Evolutionary conservation across 192 early-diverging fungal genomes (phyloP), one percentile per base, ranked within the genome.

Genomic region (Gigaspora rosea): DNA sequence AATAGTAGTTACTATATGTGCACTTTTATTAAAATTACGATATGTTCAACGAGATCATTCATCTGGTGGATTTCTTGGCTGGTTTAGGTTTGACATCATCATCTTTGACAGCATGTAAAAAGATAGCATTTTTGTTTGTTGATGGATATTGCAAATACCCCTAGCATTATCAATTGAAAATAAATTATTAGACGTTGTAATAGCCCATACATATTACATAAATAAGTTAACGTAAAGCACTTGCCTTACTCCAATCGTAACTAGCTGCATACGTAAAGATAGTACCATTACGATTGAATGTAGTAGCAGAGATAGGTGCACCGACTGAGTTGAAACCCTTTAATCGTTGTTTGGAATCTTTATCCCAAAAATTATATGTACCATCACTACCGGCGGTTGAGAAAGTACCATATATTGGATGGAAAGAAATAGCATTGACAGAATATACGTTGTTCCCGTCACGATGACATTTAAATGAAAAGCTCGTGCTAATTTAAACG

Each of bases 401-500:
- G 79, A 97, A 96, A 13, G 97, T 97, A 47, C 95, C 94, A 81
- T 94, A 91, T 3, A 83, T 47, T 2, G 95, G 95, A 80, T 96
- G 92, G 82, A 96, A 93, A 68, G 90, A 90, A 47, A 88, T 86
- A 15, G 82, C 82, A 78, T 93, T 94, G 65, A 94, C 91, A 22
- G 91, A 74, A 77, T 87, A 93, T 10, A 93, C 89, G 22, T 88
- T 80, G 71, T 82, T 83, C 32, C 86, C 86, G 47, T 91, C 91
- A 59, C 97, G 91, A 82, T 98, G 97, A 82, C 97, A 98, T 78
- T 95, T 96, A 90, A 94, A 96, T 47, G 95, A 92, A 84, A 98
- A 94, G 82, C 96, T 93, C 36, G 85, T 92, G 57, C 1, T 12
- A 56, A 56, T 77, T 36, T n/a, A 59, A 0, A 56, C 71, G 8